A percentile compares a stretch with the other conserved stretches of the same genome.
These are phyloP conservation scores for Erucastrum elatum DNA, from an alignment of 345 rosid species.

Conservation along the genomic window DNA sequence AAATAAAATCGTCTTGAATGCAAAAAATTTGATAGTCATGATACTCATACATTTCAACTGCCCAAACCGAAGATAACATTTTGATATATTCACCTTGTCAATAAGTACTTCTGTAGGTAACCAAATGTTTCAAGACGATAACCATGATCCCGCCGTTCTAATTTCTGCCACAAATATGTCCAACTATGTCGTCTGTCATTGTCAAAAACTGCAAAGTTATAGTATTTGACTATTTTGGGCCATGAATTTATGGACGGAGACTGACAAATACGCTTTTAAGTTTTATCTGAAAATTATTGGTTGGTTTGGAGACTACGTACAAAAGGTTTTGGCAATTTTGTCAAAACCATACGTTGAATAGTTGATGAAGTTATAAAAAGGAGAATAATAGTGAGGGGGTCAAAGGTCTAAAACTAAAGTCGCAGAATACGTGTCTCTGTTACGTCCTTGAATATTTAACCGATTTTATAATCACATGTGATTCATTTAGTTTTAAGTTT, in stretches of 20 bases:
- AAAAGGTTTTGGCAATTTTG: conserved; percentile 1
- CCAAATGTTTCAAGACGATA: background rate
- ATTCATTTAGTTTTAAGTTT: conserved; percentile 2
- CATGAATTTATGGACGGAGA: conserved; percentile 7
- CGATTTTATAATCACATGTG: background rate
- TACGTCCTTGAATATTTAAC: conserved; percentile 14
- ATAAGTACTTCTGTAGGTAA: no score
- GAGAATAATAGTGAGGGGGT: conserved; percentile 16
- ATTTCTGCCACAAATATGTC: background rate
- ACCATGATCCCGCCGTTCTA: background rate
- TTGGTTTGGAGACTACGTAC: conserved; percentile 5
- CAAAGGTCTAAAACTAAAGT: conserved; percentile 8
- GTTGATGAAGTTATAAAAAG: background rate
- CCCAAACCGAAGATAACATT: background rate
- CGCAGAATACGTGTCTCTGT: conserved; percentile 21
- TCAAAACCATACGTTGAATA: conserved; percentile 12
- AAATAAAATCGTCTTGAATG: background rate
- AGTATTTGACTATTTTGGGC: background rate
- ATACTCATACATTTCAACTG: background rate
- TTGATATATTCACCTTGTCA: background rate
- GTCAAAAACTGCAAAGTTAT: background rate
- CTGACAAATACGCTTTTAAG: background rate
- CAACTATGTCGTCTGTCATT: background rate
- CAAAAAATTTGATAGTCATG: background rate
- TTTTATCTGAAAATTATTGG: conserved; percentile 7